These are phyloP conservation scores for Cordyceps fumosorosea DNA, from an alignment of 2,329 filamentous ascomycete species.

Conservation along the genomic window DNA sequence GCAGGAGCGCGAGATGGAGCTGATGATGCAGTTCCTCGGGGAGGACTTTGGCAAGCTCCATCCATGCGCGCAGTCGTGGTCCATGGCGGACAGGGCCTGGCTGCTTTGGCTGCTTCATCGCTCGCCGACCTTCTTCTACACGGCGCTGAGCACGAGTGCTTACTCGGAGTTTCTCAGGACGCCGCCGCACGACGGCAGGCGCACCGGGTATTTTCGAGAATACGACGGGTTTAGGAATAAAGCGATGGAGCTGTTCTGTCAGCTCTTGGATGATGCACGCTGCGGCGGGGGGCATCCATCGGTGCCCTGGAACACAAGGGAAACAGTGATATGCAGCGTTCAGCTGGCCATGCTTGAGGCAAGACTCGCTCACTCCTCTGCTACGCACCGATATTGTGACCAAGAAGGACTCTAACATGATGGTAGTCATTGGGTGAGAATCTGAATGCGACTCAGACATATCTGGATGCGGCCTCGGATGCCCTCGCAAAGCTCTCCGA, in stretches of 20 bases:
- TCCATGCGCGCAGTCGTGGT: neutral
- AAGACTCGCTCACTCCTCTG: neutral
- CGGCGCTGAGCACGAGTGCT: conserved; percentile 2
- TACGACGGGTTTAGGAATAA: neutral
- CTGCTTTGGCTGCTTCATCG: neutral
- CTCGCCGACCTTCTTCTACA: conserved; percentile 3
- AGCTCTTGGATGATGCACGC: neutral
- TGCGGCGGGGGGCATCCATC: neutral
- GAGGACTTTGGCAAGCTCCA: neutral
- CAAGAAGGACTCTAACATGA: neutral
- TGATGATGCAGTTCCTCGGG: neutral
- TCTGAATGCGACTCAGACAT: neutral
- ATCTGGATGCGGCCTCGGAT: neutral
- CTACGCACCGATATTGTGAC: neutral
- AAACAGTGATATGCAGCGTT: neutral
- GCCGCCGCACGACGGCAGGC: neutral
- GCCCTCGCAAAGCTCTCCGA: neutral
- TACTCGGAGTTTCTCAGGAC: neutral
- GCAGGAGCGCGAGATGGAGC: neutral
- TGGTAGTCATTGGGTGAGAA: neutral
- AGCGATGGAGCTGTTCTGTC: neutral
- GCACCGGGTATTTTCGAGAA: neutral
- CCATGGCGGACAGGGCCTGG: neutral
- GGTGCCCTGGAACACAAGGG: neutral
- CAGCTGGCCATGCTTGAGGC: neutral